Conservation (phyloP, 345 rosid genomes). For the Eucalyptus erythrocorys region DNA sequence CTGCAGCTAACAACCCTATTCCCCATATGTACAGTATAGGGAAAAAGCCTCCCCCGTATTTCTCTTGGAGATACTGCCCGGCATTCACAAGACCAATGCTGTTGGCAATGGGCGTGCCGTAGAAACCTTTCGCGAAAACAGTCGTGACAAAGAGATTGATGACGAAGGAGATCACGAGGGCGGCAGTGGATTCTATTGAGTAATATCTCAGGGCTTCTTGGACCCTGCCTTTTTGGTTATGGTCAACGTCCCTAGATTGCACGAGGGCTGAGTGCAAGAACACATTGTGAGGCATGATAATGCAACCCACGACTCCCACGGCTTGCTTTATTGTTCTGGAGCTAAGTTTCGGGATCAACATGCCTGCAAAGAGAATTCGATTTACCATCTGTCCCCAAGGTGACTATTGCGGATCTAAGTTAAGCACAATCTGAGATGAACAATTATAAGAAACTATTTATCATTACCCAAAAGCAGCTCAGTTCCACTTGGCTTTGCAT, state of each 20-base stretch:
- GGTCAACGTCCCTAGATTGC: conserved; percentile 75
- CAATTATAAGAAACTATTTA: not conserved
- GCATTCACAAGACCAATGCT: conserved; percentile 79
- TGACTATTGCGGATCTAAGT: not conserved
- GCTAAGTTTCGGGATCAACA: conserved; percentile 71
- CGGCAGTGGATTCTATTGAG: conserved; percentile 65
- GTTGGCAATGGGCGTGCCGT: conserved; percentile 60
- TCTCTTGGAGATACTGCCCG: conserved; percentile 81
- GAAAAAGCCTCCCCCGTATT: conserved; percentile 78
- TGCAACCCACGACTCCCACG: conserved; percentile 91
- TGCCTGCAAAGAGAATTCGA: conserved; percentile 28
- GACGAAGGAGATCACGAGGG: conserved; percentile 64
- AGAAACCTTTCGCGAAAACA: conserved; percentile 85
- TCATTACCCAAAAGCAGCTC: conserved; percentile 69
- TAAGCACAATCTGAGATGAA: not conserved
- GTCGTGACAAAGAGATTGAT: conserved; percentile 87
- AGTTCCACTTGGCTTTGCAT: conserved; percentile 67
- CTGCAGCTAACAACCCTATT: conserved; percentile 86
- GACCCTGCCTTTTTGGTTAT: conserved; percentile 47
- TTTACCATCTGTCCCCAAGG: not conserved
- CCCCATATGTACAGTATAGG: conserved; percentile 93
- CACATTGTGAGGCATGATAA: conserved; percentile 94
- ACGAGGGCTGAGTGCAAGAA: conserved; percentile 95
- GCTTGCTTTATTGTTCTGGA: conserved; percentile 85
- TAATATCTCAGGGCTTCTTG: conserved; percentile 88